Conservation (phyloP, 2,329 filamentous ascomycete genomes). For the Neopestalotiopsis clavispora region DNA sequence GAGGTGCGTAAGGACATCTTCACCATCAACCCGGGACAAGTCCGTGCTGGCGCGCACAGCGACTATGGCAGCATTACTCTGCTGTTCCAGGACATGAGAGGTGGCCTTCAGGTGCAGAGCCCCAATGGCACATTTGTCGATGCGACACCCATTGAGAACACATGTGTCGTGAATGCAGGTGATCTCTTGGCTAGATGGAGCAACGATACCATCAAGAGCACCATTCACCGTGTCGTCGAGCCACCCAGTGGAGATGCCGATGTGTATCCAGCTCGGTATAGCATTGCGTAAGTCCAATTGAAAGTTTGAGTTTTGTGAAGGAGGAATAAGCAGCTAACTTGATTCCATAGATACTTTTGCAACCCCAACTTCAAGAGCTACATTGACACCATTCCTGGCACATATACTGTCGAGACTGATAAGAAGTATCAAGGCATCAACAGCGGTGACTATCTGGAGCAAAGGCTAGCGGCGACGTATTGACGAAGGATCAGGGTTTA, state of each 20-base stretch:
- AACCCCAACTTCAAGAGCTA: slow-evolving; percentile 78
- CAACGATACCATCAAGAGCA: slow-evolving; percentile 90
- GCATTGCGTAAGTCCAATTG: slow-evolving; percentile 69
- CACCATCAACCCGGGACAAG: slow-evolving; percentile 67
- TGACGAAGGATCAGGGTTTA: slow-evolving; percentile 33
- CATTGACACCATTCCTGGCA: slow-evolving; percentile 84
- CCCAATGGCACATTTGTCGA: slow-evolving; percentile 81
- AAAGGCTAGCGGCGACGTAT: slow-evolving; percentile 78
- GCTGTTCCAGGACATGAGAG: slow-evolving; percentile 63
- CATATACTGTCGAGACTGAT: slow-evolving; percentile 64
- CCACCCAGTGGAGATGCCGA: slow-evolving; percentile 66
- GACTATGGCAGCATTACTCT: slow-evolving; percentile 67
- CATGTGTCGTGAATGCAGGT: slow-evolving; percentile 45
- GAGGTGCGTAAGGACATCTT: slow-evolving; percentile 70
- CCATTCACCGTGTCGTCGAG: slow-evolving; percentile 87
- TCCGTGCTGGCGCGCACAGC: slow-evolving; percentile 80
- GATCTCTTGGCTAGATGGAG: slow-evolving; percentile 85
- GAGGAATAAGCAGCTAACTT: background rate
- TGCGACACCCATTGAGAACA: slow-evolving; percentile 56
- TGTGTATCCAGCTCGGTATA: slow-evolving; percentile 78
- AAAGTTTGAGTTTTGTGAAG: background rate
- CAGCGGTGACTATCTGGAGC: slow-evolving; percentile 80
- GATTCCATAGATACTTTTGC: slow-evolving; percentile 72
- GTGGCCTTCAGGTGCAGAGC: slow-evolving; percentile 65
- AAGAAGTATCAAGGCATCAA: slow-evolving; percentile 83